Conservation (phyloP, 75 land plant species). For the Cunninghamia lanceolata region DNA sequence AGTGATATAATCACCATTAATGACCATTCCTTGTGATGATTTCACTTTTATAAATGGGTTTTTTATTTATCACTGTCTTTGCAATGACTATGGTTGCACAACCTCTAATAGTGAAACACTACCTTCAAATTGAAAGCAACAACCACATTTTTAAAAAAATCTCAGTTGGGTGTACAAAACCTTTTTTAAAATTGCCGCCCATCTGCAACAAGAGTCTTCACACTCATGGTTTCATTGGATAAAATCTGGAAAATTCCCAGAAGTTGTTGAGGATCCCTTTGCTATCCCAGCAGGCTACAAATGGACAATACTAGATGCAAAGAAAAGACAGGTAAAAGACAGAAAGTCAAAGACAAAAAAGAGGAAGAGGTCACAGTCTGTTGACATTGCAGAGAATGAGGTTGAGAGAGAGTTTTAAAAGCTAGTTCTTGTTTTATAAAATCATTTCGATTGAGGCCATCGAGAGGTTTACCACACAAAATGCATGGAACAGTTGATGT, state of each 20-base stretch:
- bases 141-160: too few species aligned
- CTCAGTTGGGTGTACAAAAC: not conserved
- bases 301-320: slow-evolving; percentile 82
- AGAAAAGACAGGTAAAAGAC: slow-evolving; percentile 80
- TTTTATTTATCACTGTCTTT: not conserved
- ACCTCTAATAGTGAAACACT: not conserved
- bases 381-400: slow-evolving; percentile 7
- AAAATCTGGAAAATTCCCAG: slow-evolving; percentile 36
- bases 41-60: not conserved
- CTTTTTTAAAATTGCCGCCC: slow-evolving; percentile 49
- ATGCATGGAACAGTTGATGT: not conserved
- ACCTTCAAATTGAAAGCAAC: not conserved
- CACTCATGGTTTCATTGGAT: slow-evolving; percentile 77
- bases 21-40: not conserved
- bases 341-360: slow-evolving; percentile 61
- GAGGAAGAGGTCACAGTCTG: slow-evolving; percentile 25
- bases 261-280: slow-evolving; percentile 77
- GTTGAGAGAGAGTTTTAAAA: not conserved
- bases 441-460: not conserved
- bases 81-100: not conserved
- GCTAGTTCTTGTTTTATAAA: not conserved
- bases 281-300: slow-evolving; percentile 74
- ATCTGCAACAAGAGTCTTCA: slow-evolving; percentile 26
- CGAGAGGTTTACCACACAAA: not conserved
- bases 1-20: not conserved